phyloP scores from a whole-genome alignment of 2,329 filamentous ascomycete genomes.

The Phaeosphaeriaceae sp. region DNA sequence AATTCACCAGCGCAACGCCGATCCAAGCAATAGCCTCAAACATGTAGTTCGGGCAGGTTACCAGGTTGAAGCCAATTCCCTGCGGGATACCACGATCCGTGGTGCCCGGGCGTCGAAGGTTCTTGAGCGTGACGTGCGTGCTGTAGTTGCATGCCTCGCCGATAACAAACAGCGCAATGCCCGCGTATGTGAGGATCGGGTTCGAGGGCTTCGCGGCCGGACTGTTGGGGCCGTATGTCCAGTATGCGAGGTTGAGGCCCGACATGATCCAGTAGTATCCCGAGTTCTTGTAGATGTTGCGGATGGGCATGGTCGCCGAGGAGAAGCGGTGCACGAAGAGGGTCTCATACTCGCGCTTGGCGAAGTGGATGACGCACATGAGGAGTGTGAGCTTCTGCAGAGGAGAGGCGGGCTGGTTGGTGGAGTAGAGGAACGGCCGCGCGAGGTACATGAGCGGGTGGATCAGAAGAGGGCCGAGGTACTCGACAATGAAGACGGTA shows the following conservation, averaged over 20 bases:
- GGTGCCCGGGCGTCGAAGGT: constrained; percentile 77
- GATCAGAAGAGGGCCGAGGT: constrained; percentile 88
- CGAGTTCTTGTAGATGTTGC: constrained; percentile 94
- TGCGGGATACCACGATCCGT: constrained; percentile 84
- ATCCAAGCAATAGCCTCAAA: constrained; percentile 90
- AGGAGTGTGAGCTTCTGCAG: constrained; percentile 75
- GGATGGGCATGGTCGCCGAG: constrained; percentile 87
- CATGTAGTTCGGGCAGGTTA: constrained; percentile 98
- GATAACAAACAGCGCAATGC: constrained; percentile 74
- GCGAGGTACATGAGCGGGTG: constrained; percentile 76
- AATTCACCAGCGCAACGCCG: constrained; percentile 79
- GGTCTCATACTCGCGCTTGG: constrained; percentile 95
- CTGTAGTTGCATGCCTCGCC: constrained; percentile 82
- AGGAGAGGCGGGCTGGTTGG: constrained; percentile 62
- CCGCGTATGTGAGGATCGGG: constrained; percentile 61
- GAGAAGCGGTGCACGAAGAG: constrained; percentile 95
- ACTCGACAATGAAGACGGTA: constrained; percentile 94
- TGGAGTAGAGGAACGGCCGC: constrained; percentile 75
- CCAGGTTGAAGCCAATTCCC: constrained; percentile 82
- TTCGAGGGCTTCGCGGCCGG: constrained; percentile 65
- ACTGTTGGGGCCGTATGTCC: constrained; percentile 80
- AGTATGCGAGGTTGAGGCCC: constrained; percentile 81
- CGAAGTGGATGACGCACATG: constrained; percentile 82
- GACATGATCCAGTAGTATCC: constrained; percentile 91
- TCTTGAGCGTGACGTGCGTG: constrained; percentile 79